Base-by-base conservation (phyloP, 2,329 filamentous ascomycete species). In the Fusarium nematophilum region DNA sequence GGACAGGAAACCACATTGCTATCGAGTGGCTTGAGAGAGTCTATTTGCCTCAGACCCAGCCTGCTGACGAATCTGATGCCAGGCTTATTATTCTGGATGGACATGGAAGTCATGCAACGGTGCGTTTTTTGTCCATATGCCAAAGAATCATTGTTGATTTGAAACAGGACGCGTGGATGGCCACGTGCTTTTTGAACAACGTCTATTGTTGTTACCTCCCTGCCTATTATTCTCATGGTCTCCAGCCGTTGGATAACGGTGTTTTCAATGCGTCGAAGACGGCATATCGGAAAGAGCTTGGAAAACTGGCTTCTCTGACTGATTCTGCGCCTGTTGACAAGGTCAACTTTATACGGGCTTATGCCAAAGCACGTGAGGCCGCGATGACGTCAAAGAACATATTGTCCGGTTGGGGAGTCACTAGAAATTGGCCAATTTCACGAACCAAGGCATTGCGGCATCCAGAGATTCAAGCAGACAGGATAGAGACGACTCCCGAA, bases 271-370 rank as follows among this genome's bases (percentile, higher is more conserved):
- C 42, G 31, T 39, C 42, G 23, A 53, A 53, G 27, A n/a, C 49
- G 14, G 40, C 49, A 11, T 53, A 46, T 46, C 49, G 49, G 13
- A 17, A 17, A 53, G 49, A 53, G 25, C 25, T 53, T 8, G 21
- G 46, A 34, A 50, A 45, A 17, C 14, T 56, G 9, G 14, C 39
- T 26, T 33, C 15, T 9, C 18, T 56, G 38, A 56, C 52, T 34
- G 52, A 56, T 56, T 56, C 36, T 18, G 10, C 44, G 11, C 44
- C 23, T 11, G 14, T 48, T 31, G 17, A 53, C 18, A 54, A 56
- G 46, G 45, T 51, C 27, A 56, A 56, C 18, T 56, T 56, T 33
- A 56, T 50, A 14, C 45, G 29, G 53, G 56, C 56, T 30, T 59
- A 55, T 13, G 45, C 51, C 34, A 59, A 51, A 21, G 45, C 51